Base-by-base conservation (phyloP, 371 early-diverging fungal species). In the Mortierella sp. region DNA sequence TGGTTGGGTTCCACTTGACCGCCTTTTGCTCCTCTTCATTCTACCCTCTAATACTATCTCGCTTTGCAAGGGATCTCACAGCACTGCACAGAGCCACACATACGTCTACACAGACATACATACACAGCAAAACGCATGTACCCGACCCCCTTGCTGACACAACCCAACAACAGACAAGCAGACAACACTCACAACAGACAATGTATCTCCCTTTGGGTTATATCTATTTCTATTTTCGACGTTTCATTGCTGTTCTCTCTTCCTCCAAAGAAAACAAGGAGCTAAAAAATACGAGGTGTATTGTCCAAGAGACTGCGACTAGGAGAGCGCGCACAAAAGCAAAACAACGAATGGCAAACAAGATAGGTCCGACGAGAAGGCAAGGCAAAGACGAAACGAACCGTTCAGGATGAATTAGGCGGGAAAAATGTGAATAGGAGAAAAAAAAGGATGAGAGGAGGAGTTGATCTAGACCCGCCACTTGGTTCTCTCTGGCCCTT, bases 161-260 rank as follows among this genome's bases (percentile, higher is more conserved):
- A 67, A 67, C 24, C 8, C 8, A 31, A 5, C 19, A 67, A 67
- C 40, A 24, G 10, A 40, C 43, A 40, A 40, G 43, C 43, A 40
- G 6, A n/a, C n/a, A 40, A 40, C 4, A 40, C 43, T 2, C 43
- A 40, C 43, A 67, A 37, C 40, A 67, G 9, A 21, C 67, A 24
- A 2, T 40, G 37, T 6, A 31, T 6, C 1, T 59, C 59, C 59
- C 31, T 59, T 59, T 14, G 34, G 16, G 10, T 5, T 50, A 19
- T 34, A 19, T 61, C 21, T 61, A 61, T 61, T 61, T 61, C 61
- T 61, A 61, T 61, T 34, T 34, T 61, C 61, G 61, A 61, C 54
- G 13, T 51, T 21, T 21, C 5, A n/a, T 13, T 26, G n/a, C 28
- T 13, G n/a, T n/a, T 57, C 13, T 1, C 37, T 4, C 34, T 31